phyloP scores from a whole-genome alignment of 1,284 basidiomycete species.

The Malassezia globosa region DNA sequence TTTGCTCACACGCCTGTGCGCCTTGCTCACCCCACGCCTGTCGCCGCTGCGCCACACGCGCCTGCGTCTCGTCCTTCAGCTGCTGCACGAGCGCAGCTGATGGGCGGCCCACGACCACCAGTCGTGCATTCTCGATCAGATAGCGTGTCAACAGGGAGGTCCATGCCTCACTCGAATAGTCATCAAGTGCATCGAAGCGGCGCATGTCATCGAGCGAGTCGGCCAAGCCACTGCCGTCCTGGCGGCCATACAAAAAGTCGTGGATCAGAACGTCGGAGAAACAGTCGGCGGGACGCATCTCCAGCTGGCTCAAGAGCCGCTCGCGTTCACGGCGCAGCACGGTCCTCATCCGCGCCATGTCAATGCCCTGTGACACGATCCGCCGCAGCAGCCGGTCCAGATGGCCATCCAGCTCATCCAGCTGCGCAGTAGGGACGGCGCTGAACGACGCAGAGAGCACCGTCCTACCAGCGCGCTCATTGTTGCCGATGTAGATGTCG shows the following conservation, averaged over 20 bases:
- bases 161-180: constrained; percentile 75
- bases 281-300: constrained; percentile 48
- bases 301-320: constrained; percentile 52
- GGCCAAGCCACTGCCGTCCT: constrained; percentile 69
- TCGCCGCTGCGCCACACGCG: constrained; percentile 62
- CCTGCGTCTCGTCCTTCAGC: constrained; percentile 71
- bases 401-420: constrained; percentile 62
- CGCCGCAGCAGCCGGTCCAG: constrained; percentile 62
- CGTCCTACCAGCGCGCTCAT: constrained; percentile 57
- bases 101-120: constrained; percentile 66
- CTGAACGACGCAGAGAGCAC: constrained; percentile 68
- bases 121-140: constrained; percentile 31
- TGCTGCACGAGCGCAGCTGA: constrained; percentile 72
- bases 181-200: constrained; percentile 54
- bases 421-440: constrained; percentile 69
- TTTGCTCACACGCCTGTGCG: constrained; percentile 59
- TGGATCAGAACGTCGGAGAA: constrained; percentile 55
- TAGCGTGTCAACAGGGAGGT: constrained; percentile 65
- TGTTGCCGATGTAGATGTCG: constrained; percentile 72
- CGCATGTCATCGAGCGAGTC: constrained; percentile 67
- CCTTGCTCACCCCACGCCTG: constrained; percentile 67
- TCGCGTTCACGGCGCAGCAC: constrained; percentile 77
- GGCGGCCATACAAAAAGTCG: constrained; percentile 78
- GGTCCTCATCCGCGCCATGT: constrained; percentile 83
- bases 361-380: constrained; percentile 66